These are phyloP conservation scores for Pythium monospermum DNA, from an alignment of 352 stramenopile species.

Conservation along the genomic window DNA sequence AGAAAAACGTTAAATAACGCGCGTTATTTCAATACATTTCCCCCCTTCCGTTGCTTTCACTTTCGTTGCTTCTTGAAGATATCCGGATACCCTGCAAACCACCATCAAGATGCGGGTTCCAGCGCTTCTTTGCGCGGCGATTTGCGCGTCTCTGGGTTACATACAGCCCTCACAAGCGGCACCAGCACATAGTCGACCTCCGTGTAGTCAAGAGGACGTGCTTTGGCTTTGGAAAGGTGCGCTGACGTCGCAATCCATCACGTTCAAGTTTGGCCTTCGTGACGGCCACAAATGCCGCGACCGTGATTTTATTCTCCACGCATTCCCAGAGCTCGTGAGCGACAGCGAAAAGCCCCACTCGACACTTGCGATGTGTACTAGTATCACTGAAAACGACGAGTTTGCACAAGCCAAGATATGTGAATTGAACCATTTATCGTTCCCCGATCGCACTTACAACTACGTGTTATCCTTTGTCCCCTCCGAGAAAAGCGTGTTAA, in stretches of 20 bases:
- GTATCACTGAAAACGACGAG: constrained; percentile 23
- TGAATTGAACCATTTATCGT: constrained; percentile 37
- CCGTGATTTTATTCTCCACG: constrained; percentile 52
- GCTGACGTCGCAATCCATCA: constrained; percentile 55
- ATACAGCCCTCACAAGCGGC: not conserved
- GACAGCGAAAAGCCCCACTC: constrained; percentile 45
- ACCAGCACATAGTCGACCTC: not conserved
- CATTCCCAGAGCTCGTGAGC: constrained; percentile 35
- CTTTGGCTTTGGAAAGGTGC: constrained; percentile 73
- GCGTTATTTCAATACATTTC: constrained; percentile 11
- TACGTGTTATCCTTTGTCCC: constrained; percentile 51
- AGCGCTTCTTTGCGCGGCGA: constrained; percentile 4
- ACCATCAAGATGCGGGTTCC: constrained; percentile 3
- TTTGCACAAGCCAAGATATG: constrained; percentile 42
- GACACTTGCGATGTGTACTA: constrained; percentile 21
- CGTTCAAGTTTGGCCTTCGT: constrained; percentile 68
- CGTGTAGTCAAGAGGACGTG: constrained; percentile 42
- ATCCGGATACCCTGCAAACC: too few relatives aligned
- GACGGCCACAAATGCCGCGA: constrained; percentile 42
- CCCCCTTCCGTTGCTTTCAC: too few relatives aligned
- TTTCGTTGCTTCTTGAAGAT: too few relatives aligned
- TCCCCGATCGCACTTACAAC: constrained; percentile 43
- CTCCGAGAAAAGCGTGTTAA: constrained; percentile 18
- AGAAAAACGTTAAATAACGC: constrained; percentile 25
- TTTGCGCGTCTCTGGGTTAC: not conserved